These are phyloP conservation scores for Conticribra guillardii DNA, from an alignment of 108 stramenopile genomes.

Conservation along the genomic window DNA sequence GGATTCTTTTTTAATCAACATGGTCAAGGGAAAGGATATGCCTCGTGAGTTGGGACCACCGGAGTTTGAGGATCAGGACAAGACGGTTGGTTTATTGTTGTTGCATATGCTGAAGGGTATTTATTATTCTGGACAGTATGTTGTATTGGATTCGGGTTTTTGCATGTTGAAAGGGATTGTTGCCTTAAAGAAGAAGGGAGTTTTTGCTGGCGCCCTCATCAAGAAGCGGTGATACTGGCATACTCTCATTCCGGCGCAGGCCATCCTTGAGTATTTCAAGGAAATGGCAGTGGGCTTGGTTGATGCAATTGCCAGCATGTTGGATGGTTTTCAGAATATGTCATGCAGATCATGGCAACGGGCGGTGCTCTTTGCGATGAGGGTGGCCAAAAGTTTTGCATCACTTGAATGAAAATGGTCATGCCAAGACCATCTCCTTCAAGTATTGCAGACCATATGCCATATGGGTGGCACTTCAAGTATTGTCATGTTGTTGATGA, in stretches of 20 bases:
- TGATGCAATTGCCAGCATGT: background rate
- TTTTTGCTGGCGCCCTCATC: background rate
- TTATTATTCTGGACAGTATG: background rate
- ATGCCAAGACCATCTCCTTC: background rate
- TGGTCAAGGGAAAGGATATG: background rate
- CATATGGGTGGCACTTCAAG: background rate
- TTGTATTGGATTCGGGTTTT: background rate
- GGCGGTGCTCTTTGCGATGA: background rate
- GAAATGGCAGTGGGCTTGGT: background rate
- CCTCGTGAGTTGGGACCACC: background rate
- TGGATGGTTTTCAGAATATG: background rate
- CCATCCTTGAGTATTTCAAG: background rate
- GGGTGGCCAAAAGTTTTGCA: background rate
- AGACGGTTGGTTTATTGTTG: background rate
- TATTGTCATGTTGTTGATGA: background rate
- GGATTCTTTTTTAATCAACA: background rate
- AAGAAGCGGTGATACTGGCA: background rate
- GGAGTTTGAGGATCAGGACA: background rate
- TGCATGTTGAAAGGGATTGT: background rate
- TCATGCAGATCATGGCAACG: background rate
- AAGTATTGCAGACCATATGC: background rate
- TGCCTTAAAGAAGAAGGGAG: background rate
- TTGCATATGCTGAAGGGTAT: background rate
- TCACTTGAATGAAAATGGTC: background rate
- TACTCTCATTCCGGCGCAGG: background rate